A percentile compares a stretch with the other conserved stretches of the same genome.
phyloP scores from a whole-genome alignment of 1,284 basidiomycete genomes.

The Athelia psychrophila region DNA sequence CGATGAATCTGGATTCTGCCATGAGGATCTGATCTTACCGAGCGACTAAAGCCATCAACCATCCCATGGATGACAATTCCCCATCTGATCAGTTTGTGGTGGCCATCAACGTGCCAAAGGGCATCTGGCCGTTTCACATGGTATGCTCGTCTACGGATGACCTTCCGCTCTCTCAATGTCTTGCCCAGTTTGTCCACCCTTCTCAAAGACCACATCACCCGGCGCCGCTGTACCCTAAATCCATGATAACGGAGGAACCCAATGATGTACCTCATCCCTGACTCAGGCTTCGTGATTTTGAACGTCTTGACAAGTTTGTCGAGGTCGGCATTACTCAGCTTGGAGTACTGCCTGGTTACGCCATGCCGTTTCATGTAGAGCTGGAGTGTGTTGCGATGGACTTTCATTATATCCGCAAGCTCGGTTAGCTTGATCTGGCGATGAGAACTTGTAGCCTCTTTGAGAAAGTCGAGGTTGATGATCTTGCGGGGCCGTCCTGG shows the following conservation, averaged over 20 bases:
- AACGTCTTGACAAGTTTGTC: constrained; percentile 17
- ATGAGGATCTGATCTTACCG: constrained; percentile 21
- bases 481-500: constrained; percentile 20
- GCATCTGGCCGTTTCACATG: constrained; percentile 31
- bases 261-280: constrained; percentile 19
- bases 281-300: constrained; percentile 15
- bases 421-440: constrained; percentile 13
- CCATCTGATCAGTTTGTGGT: constrained; percentile 49
- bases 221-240: constrained; percentile 13
- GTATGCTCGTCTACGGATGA: constrained; percentile 28
- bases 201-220: constrained; percentile 10
- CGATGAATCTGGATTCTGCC: constrained; percentile 14
- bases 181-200: constrained; percentile 18
- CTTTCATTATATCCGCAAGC: constrained; percentile 14
- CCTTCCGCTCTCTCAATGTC: constrained; percentile 17
- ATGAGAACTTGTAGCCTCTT: constrained; percentile 6
- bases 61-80: constrained; percentile 48
- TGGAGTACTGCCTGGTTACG: constrained; percentile 11
- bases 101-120: constrained; percentile 47
- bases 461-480: constrained; percentile 15
- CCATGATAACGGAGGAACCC: constrained; percentile 15
- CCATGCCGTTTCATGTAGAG: constrained; percentile 13
- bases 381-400: constrained; percentile 15
- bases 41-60: constrained; percentile 39
- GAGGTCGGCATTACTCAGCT: constrained; percentile 15